These are phyloP conservation scores for Colletotrichum viniferum DNA, from an alignment of 2,329 filamentous ascomycete species.

Conservation along the genomic window DNA sequence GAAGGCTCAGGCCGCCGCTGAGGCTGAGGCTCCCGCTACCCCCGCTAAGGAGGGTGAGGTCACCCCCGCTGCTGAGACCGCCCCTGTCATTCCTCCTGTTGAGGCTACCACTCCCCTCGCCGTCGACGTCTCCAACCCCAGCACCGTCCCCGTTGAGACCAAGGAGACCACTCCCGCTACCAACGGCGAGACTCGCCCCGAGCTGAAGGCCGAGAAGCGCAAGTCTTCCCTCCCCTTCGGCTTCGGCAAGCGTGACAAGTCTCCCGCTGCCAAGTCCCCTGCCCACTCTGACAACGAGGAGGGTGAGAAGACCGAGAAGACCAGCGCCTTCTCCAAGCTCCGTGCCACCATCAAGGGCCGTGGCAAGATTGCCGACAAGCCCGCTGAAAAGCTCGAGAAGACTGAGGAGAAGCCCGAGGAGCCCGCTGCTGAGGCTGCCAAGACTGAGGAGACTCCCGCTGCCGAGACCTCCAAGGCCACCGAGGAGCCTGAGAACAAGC, in stretches of 20 bases:
- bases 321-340: constrained; percentile 64
- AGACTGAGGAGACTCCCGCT: constrained; percentile 28
- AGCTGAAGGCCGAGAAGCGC: constrained; percentile 77
- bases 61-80: constrained; percentile 49
- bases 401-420: constrained; percentile 27
- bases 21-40: constrained; percentile 46
- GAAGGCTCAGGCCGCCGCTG: constrained; percentile 59
- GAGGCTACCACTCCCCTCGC: constrained; percentile 61
- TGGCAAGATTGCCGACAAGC: constrained; percentile 43
- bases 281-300: constrained; percentile 61
- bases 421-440: constrained; percentile 30
- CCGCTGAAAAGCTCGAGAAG: constrained; percentile 33
- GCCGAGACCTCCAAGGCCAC: constrained; percentile 32
- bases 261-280: constrained; percentile 51
- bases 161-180: constrained; percentile 45
- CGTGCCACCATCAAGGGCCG: constrained; percentile 59
- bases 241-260: constrained; percentile 63
- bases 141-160: constrained; percentile 51
- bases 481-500: constrained; percentile 45
- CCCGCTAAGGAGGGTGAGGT: constrained; percentile 47
- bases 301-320: constrained; percentile 60
- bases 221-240: constrained; percentile 78
- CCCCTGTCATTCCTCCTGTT: constrained; percentile 64
- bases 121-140: constrained; percentile 55
- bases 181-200: constrained; percentile 63